These are phyloP conservation scores for Gaertneriomyces semiglobifer DNA, from an alignment of 192 early-diverging fungal species.

Conservation along the genomic window DNA sequence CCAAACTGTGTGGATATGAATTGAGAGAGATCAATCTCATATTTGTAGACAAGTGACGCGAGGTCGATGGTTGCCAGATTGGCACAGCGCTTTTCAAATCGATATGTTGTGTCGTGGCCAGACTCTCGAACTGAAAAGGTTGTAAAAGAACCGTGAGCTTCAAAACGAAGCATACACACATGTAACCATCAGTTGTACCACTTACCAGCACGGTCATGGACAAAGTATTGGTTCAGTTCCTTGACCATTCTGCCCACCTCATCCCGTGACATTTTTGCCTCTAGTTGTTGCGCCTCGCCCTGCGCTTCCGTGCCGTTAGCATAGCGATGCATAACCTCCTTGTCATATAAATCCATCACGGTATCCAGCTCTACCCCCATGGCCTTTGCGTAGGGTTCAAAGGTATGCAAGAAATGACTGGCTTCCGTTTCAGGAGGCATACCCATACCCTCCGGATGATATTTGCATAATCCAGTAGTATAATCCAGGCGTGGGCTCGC, in stretches of 20 bases:
- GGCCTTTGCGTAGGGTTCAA: conserved; percentile 73
- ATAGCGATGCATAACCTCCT: conserved; percentile 46
- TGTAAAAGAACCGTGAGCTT: background rate
- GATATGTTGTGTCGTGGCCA: conserved; percentile 95
- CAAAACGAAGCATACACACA: conserved; percentile 1
- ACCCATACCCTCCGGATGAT: conserved; percentile 82
- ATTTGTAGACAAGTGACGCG: conserved; percentile 91
- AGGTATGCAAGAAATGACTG: conserved; percentile 65
- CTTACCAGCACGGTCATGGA: conserved; percentile 85
- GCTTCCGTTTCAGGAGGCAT: conserved; percentile 97
- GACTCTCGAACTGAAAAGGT: conserved; percentile 76
- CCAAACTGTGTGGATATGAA: conserved; percentile 54
- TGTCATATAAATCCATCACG: conserved; percentile 72
- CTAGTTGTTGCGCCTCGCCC: conserved; percentile 61
- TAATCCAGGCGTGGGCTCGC: conserved; percentile 70
- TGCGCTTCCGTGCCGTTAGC: conserved; percentile 45
- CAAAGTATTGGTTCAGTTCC: conserved; percentile 89
- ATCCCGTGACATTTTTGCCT: conserved; percentile 32
- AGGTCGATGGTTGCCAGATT: conserved; percentile 91
- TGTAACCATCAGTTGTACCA: conserved; percentile 2
- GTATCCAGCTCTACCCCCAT: conserved; percentile 58
- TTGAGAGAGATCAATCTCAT: conserved; percentile 86
- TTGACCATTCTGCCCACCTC: conserved; percentile 49
- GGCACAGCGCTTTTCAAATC: conserved; percentile 87
- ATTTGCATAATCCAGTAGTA: conserved; percentile 75